These are phyloP conservation scores for Kwoniella sp. DNA, from an alignment of 768 basidiomycete species.

Conservation along the genomic window DNA sequence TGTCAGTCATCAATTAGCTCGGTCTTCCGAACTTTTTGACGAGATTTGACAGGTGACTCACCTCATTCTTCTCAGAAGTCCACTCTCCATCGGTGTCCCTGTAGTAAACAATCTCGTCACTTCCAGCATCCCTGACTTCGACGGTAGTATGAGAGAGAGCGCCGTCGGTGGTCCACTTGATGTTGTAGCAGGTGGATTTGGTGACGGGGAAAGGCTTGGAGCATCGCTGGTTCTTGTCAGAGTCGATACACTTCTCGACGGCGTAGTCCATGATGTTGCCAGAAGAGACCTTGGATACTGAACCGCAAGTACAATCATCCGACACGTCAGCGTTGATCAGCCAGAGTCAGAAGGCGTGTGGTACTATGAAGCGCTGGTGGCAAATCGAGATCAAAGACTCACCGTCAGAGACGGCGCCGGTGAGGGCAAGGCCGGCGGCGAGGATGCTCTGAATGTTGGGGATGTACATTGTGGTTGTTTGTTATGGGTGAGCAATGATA, in stretches of 20 bases:
- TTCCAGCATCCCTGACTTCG: constrained; percentile 49
- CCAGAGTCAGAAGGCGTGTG: too few species aligned
- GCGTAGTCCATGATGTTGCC: constrained; percentile 50
- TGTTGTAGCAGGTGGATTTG: constrained; percentile 48
- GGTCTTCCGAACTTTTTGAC: too few species aligned
- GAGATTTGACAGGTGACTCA: constrained; percentile 38
- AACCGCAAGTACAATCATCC: background rate
- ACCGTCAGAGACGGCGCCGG: constrained; percentile 38
- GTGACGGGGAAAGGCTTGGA: constrained; percentile 50
- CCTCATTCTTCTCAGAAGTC: constrained; percentile 50
- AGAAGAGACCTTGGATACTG: constrained; percentile 41
- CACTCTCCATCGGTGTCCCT: constrained; percentile 53
- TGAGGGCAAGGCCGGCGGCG: constrained; percentile 46
- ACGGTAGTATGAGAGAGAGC: constrained; percentile 50
- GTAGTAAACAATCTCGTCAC: constrained; percentile 50
- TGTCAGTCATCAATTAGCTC: background rate
- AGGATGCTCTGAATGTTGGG: constrained; percentile 44
- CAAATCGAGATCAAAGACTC: constrained; percentile 20
- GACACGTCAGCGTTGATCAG: background rate
- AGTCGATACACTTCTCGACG: constrained; percentile 49
- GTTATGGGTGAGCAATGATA: background rate
- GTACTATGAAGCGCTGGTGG: too few species aligned
- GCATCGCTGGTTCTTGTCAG: constrained; percentile 44
- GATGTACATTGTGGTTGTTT: constrained; percentile 44
- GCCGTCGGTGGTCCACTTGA: constrained; percentile 53